Evolutionary conservation across 306 rosid species (phyloP), one percentile per base, ranked within the genome.

Genomic region (Abrus precatorius): DNA sequence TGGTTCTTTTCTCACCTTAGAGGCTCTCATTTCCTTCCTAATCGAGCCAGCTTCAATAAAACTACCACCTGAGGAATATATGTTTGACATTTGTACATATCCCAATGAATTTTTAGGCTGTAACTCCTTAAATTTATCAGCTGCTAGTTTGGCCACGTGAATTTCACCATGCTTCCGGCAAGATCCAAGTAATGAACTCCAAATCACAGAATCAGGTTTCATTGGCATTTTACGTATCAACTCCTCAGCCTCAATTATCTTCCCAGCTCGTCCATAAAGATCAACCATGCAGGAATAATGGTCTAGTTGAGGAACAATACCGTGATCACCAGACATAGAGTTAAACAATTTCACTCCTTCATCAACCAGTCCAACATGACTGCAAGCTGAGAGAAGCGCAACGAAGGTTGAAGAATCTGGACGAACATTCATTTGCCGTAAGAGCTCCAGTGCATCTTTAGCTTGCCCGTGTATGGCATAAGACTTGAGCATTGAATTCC

Each of bases 261-360:
- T 36, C 44, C 98, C 98, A 8, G 92, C 90, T 79, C 97, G 90
- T 75, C 98, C 98, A 69, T 87, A 85, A 76, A 90, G 89, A 86
- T 92, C 98, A 84, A 92, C 90, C 97, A 95, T 90, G 88, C 97
- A 92, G 72, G 95, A 90, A 83, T 89, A 95, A 74, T 95, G 98
- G 76, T 95, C 97, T 40, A 87, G 83, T 40, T 88, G 90, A 66
- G 92, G 97, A 68, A 62, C 73, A 74, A 90, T 76, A 47, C 91
- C 84, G 50, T 90, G 87, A 62, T 33, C 76, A 66, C 72, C 69
- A 67, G 55, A 33, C 91, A 95, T 90, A 32, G 83, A 82, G 63
- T 85, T 82, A 72, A 91, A 95, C 28, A 92, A 78, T 36, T 75
- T 65, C 63, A 20, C 81, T 52, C 98, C 98, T 85, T 90, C 90